phyloP scores from a whole-genome alignment of 1,284 basidiomycete species.

The Fomitiporia mediterranea region DNA sequence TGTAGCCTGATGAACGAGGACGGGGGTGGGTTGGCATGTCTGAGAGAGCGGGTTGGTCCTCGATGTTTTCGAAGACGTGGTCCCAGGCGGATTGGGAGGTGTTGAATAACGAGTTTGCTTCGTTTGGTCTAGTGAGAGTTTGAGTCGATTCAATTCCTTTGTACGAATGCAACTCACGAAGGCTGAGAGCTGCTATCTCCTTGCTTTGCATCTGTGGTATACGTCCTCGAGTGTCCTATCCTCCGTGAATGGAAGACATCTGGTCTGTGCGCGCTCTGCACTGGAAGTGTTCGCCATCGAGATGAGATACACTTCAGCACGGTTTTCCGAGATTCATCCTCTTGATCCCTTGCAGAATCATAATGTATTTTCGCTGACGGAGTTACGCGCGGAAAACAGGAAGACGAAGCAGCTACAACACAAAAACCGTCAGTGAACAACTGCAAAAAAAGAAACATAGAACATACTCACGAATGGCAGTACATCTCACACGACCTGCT shows the following conservation, averaged over 20 bases:
- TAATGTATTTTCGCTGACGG: background rate
- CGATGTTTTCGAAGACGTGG: conserved; percentile 45
- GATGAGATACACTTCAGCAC: background rate
- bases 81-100: conserved; percentile 46
- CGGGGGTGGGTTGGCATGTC: conserved; percentile 15
- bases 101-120: conserved; percentile 10
- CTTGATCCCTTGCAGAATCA: background rate
- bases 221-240: conserved; percentile 6
- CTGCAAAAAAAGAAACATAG: background rate
- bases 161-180: background rate
- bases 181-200: background rate
- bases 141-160: background rate
- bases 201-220: conserved; percentile 1
- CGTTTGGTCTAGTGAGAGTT: background rate
- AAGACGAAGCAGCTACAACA: background rate
- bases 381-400: background rate
- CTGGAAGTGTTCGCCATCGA: background rate
- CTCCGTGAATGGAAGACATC: conserved; percentile 6
- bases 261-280: background rate
- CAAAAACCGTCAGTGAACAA: background rate
- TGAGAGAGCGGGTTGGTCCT: conserved; percentile 27
- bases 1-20: conserved; percentile 18
- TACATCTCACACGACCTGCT: background rate
- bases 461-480: conserved; percentile 7
- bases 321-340: background rate